phyloP scores from a whole-genome alignment of 805 yeast species.

The Candida sanyiensis region DNA sequence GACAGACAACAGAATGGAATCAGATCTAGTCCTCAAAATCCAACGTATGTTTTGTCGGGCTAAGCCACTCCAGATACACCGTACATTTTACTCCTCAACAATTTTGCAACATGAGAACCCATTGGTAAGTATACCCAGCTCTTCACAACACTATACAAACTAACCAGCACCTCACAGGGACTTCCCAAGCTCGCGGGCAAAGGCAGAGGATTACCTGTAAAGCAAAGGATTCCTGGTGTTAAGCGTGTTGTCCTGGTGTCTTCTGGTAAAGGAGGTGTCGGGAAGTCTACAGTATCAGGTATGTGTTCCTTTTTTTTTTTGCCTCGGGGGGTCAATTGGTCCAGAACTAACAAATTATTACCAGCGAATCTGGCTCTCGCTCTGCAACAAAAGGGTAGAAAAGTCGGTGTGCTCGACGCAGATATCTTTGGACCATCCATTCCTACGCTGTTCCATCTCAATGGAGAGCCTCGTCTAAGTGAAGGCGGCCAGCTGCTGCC shows the following conservation, averaged over 20 bases:
- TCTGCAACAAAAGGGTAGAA: constrained; percentile 44
- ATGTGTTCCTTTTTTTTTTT: background rate
- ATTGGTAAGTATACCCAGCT: constrained; percentile 35
- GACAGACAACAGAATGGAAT: too few relatives aligned
- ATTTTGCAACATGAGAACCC: constrained; percentile 41
- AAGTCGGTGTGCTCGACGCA: constrained; percentile 68
- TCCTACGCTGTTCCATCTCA: constrained; percentile 62
- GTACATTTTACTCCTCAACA: background rate
- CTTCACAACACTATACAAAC: background rate
- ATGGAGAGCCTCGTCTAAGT: constrained; percentile 62
- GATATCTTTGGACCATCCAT: constrained; percentile 84
- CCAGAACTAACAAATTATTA: background rate
- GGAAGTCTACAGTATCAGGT: constrained; percentile 64
- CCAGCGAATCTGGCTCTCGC: constrained; percentile 62
- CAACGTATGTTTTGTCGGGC: too few relatives aligned
- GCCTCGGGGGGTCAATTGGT: too few relatives aligned
- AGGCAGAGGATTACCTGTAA: constrained; percentile 51
- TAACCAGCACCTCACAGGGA: too few relatives aligned
- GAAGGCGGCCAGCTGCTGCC: constrained; percentile 55
- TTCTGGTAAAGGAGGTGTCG: constrained; percentile 81
- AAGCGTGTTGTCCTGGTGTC: constrained; percentile 60
- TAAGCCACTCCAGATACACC: too few relatives aligned
- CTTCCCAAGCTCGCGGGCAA: constrained; percentile 24
- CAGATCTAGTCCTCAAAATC: too few relatives aligned
- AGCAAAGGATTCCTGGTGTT: constrained; percentile 54